phyloP scores from a whole-genome alignment of 441 rosid genomes.

The Isatis lusitanica region DNA sequence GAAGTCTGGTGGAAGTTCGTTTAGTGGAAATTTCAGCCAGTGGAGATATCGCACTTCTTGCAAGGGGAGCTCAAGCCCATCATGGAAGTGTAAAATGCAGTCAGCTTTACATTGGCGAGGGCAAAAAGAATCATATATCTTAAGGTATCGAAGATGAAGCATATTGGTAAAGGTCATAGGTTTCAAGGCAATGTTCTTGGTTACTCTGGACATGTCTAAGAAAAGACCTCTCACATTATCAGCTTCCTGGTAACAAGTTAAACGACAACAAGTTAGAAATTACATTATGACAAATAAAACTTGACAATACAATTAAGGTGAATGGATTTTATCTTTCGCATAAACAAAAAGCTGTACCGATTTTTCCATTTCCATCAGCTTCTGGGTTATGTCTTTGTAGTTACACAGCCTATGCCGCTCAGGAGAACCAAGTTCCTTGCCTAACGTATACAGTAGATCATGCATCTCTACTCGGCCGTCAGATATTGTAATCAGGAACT shows the following conservation, averaged over 20 bases:
- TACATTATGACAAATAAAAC: too few species aligned
- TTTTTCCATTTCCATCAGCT: neutral
- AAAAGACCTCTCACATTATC: constrained; percentile 1
- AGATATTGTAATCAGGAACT: constrained; percentile 1
- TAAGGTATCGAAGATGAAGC: neutral
- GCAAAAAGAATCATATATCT: constrained; percentile 13
- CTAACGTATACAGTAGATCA: neutral
- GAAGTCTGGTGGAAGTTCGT: constrained; percentile 4
- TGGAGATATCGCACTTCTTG: neutral
- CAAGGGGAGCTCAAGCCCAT: neutral
- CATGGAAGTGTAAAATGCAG: neutral
- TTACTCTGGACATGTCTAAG: constrained; percentile 8
- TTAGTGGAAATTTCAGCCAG: neutral
- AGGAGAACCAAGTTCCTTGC: neutral
- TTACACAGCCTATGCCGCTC: neutral
- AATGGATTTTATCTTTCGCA: neutral
- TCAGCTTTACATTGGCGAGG: neutral
- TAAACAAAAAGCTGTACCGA: neutral
- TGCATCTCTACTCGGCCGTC: constrained; percentile 8
- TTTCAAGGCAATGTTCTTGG: neutral
- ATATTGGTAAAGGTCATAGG: neutral
- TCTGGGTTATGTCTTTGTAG: neutral
- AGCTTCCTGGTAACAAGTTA: neutral
- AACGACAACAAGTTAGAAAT: neutral
- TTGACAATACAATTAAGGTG: too few species aligned